phyloP scores from a whole-genome alignment of 768 basidiomycete species.

The Pseudohyphozyma bogoriensis region DNA sequence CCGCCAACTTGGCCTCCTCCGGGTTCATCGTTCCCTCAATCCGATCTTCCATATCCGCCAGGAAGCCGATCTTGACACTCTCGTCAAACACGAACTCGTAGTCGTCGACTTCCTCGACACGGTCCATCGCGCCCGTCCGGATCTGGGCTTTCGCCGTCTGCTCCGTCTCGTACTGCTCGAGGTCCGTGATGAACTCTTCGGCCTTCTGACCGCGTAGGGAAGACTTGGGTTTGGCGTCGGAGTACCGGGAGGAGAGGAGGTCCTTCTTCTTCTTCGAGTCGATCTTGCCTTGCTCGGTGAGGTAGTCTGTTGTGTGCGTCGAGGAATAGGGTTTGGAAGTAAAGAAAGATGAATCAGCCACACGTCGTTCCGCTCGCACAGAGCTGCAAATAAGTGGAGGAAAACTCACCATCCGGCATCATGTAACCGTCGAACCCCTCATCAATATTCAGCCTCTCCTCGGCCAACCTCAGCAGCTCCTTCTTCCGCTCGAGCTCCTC shows the following conservation, averaged over 20 bases:
- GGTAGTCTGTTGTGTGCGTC: slow-evolving; percentile 54
- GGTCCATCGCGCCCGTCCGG: slow-evolving; percentile 85
- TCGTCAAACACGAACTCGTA: slow-evolving; percentile 99
- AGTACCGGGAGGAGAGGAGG: slow-evolving; percentile 85
- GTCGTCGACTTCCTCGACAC: slow-evolving; percentile 59
- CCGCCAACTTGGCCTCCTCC: slow-evolving; percentile 72
- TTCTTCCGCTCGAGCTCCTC: slow-evolving; percentile 81
- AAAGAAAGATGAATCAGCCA: neutral
- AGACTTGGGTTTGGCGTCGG: slow-evolving; percentile 48
- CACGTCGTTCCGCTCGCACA: too few species aligned
- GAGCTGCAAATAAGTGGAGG: neutral
- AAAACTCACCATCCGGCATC: slow-evolving; percentile 56
- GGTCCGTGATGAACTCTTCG: slow-evolving; percentile 89
- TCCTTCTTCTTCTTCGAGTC: slow-evolving; percentile 92
- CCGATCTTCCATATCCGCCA: slow-evolving; percentile 55
- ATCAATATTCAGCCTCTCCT: slow-evolving; percentile 85
- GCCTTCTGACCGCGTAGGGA: slow-evolving; percentile 50
- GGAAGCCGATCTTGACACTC: slow-evolving; percentile 89
- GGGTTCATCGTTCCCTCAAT: slow-evolving; percentile 54
- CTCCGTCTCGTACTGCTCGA: slow-evolving; percentile 89
- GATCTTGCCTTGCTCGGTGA: slow-evolving; percentile 96
- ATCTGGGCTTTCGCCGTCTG: slow-evolving; percentile 84
- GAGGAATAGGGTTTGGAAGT: neutral
- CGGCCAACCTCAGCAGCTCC: slow-evolving; percentile 78
- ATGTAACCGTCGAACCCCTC: slow-evolving; percentile 94